Percentiles rank a stretch among this genome's conserved stretches.
Evolutionary conservation across 23 red algal genomes (phyloP).

Genomic region (Chondrus crispus): DNA sequence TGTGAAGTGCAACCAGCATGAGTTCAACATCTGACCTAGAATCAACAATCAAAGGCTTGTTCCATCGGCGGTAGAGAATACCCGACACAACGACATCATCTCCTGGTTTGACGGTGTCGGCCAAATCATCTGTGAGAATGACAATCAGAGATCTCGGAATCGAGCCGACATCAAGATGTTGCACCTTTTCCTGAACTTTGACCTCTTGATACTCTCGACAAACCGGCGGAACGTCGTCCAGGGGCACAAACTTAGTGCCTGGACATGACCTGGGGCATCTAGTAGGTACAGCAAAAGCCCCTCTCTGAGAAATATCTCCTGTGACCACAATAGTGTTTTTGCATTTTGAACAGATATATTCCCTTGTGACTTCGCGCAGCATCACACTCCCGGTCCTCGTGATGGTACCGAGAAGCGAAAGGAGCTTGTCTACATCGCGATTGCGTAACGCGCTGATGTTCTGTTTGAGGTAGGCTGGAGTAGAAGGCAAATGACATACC

Average conservation of each 20-base stretch:
- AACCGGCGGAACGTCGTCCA: conserved; percentile 16
- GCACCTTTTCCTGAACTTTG: conserved; percentile 86
- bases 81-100: conserved; percentile 86
- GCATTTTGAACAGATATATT: conserved; percentile 77
- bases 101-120: conserved; percentile 88
- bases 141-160: conserved; percentile 87
- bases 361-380: conserved; percentile 68
- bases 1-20: conserved; percentile 68
- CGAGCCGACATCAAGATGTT: conserved; percentile 82
- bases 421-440: conserved; percentile 67
- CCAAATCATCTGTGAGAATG: conserved; percentile 89
- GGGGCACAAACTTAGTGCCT: conserved; percentile 31
- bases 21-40: conserved; percentile 81
- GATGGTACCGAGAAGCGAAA: conserved; percentile 81
- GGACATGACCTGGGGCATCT: conserved; percentile 76
- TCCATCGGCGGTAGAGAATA: conserved; percentile 81
- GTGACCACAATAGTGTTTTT: conserved; percentile 66
- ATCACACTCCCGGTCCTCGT: conserved; percentile 81
- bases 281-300: conserved; percentile 67
- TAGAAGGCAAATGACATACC: conserved; percentile 60
- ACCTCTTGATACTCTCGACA: conserved; percentile 94
- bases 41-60: conserved; percentile 33
- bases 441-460: conserved; percentile 69
- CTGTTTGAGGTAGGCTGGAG: conserved; percentile 36
- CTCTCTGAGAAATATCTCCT: conserved; percentile 60